These are phyloP conservation scores for Lentinus polychrous DNA, from an alignment of 1,284 basidiomycete genomes.

Conservation along the genomic window DNA sequence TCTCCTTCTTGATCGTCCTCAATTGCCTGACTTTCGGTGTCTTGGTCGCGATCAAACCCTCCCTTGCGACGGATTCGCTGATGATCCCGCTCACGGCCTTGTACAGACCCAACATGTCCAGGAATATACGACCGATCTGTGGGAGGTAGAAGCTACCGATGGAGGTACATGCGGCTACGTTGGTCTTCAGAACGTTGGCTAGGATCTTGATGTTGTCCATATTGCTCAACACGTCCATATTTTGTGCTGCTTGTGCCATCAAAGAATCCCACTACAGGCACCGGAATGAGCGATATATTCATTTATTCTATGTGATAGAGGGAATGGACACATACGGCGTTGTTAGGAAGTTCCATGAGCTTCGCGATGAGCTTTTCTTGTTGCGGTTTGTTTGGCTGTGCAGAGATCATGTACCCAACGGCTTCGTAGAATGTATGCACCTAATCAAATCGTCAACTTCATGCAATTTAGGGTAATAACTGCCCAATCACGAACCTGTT, in stretches of 20 bases:
- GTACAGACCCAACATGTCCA: constrained; percentile 98
- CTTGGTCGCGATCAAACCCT: constrained; percentile 90
- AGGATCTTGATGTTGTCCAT: constrained; percentile 97
- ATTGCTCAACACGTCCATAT: constrained; percentile 87
- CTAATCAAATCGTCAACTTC: constrained; percentile 31
- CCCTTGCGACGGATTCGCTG: constrained; percentile 84
- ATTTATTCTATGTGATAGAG: neutral
- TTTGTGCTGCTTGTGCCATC: constrained; percentile 94
- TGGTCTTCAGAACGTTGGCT: constrained; percentile 96
- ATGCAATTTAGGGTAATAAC: neutral
- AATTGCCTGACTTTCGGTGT: constrained; percentile 95
- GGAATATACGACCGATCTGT: constrained; percentile 93
- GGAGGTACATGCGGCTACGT: constrained; percentile 96
- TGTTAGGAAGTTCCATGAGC: constrained; percentile 97
- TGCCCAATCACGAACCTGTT: constrained; percentile 56
- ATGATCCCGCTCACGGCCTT: constrained; percentile 98
- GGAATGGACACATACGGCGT: constrained; percentile 57
- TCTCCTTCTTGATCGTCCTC: constrained; percentile 98
- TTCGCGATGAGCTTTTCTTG: constrained; percentile 95
- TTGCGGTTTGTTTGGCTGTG: constrained; percentile 95
- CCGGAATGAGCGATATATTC: neutral
- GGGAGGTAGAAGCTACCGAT: constrained; percentile 97
- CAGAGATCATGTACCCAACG: constrained; percentile 98
- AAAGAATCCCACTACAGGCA: constrained; percentile 85
- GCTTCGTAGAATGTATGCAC: constrained; percentile 98